Base-by-base conservation (phyloP, 2,329 filamentous ascomycete species). In the Metarhizium humberi region DNA sequence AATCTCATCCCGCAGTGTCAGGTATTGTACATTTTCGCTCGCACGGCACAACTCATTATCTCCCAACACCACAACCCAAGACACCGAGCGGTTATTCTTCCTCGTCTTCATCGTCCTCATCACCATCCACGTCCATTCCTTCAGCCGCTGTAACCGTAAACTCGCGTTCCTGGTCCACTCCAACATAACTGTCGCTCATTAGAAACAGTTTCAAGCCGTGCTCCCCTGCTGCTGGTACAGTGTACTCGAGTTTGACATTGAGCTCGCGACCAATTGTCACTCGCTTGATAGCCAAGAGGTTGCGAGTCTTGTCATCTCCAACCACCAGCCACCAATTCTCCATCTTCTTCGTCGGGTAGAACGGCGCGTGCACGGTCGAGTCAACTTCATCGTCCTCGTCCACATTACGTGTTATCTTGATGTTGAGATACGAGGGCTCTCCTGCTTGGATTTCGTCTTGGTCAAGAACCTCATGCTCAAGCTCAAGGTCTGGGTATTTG, bases 321-420 rank as follows among this genome's bases (percentile, higher is more conserved):
- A 99, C 90, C 20, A 99, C 90, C 55, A 99, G 75, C 94, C 94
- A 99, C 92, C 92, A 99, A 68, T 94, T 96, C 78, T 99, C 94
- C 76, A 90, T 87, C 79, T 99, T 99, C 71, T 87, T 87, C 51
- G 72, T 78, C 1, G 94, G 92, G 69, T 94, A 99, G 78, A 97
- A 99, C 0, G 94, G 94, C 52, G 92, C 92, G 68, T 97, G 92
- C 2, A 97, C 95, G 1, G 85, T 86, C 2, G 87, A 82, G 68
- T 96, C 90, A 16, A 88, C 81, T 60, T 89, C 86, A 25, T 81
- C 76, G 13, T 77, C 76, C 53, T 84, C 82, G 53, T 86, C 86
- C 5, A 92, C 75, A 64, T 95, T 91, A 36, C 94, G 87, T 63
- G 90, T 85, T 59, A 99, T 87, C 67, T 86, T 87, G 63, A 99